A percentile compares a stretch with the other conserved stretches of the same genome.
phyloP scores from a whole-genome alignment of 352 stramenopile species.

The Globisporangium cystogenes region DNA sequence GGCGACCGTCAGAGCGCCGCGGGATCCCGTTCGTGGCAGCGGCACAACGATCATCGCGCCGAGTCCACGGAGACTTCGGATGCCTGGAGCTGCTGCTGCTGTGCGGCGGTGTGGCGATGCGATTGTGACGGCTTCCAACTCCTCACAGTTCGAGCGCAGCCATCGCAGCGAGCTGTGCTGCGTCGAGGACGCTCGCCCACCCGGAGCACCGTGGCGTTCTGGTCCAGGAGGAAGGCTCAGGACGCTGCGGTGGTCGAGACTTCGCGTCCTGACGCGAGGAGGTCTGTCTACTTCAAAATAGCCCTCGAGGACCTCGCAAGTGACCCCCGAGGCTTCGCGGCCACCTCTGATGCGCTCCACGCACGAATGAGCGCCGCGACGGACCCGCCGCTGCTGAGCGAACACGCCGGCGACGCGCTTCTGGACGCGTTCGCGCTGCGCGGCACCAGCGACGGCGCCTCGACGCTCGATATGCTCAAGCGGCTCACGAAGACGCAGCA shows the following conservation, averaged over 20 bases:
- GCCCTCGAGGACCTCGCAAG: no score
- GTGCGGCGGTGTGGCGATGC: background rate
- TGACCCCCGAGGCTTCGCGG: no score
- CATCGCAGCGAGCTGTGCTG: background rate
- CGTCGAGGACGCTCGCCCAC: background rate
- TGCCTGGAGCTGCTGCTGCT: background rate
- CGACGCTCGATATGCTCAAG: conserved; percentile 62
- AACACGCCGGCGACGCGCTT: conserved; percentile 6
- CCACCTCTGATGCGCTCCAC: background rate
- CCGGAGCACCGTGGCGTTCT: background rate
- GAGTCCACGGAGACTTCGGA: no score
- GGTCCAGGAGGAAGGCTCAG: background rate
- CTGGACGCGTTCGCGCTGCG: conserved; percentile 22
- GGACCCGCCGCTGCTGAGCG: background rate
- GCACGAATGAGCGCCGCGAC: conserved; percentile 3
- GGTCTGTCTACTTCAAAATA: no score
- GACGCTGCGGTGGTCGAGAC: no score
- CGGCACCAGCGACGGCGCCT: conserved; percentile 25
- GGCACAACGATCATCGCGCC: conserved; percentile 19
- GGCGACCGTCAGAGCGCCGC: background rate
- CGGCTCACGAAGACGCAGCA: conserved; percentile 12
- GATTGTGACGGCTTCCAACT: background rate
- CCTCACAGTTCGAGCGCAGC: background rate
- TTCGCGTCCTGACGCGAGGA: no score
- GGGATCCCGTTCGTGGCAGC: conserved; percentile 5